Base-by-base conservation (phyloP, 352 stramenopile genomes). In the Saprolegnia parasitica region DNA sequence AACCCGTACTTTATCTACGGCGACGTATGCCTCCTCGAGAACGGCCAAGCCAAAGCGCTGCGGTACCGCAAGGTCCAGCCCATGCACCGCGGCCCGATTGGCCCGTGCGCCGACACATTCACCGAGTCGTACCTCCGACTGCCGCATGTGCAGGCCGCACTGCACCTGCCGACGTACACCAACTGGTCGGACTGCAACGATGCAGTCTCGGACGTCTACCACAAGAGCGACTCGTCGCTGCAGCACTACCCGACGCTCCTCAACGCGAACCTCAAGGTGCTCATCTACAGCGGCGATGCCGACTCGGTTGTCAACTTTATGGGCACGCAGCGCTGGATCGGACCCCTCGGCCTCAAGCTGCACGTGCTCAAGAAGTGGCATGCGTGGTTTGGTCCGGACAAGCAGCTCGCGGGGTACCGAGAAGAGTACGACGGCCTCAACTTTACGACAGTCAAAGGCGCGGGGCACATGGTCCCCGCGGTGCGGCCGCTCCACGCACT, bases 371-470 rank as follows among this genome's bases (percentile, higher is more conserved):
- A 75, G 6, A 71, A 74, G 32, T 90, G 82, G 80, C 65, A 76
- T 56, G 74, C 80, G 24, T 90, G 82, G 82, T 67, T 79, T 40
- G 78, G 78, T 0, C 79, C 80, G 0, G 82, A 89, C 62, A 57
- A 71, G 37, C 89, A 97, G 73, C 84, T 94, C 65, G 90, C 78
- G 11, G 90, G 90, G 9, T 90, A 96, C 68, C 78, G 89, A 29
- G 80, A 93, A 57, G 78, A 80, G 24, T 97, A 84, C 58, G 75
- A 94, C 26, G 85, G 81, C n/a, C 68, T 97, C 5, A 83, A 77
- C 0, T 97, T 94, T 76, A 81, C 96, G 62, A 98, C 90, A 0
- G 89, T 97, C 72, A 91, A 94, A 47, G 90, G 89, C 35, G 86
- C 87, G 2, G 90, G 90, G 5, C 90, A 97, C 74, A 93, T 97